Evolutionary conservation across 2,329 filamentous ascomycete genomes (phyloP).

Genomic region (Tolypocladium capitatum): DNA sequence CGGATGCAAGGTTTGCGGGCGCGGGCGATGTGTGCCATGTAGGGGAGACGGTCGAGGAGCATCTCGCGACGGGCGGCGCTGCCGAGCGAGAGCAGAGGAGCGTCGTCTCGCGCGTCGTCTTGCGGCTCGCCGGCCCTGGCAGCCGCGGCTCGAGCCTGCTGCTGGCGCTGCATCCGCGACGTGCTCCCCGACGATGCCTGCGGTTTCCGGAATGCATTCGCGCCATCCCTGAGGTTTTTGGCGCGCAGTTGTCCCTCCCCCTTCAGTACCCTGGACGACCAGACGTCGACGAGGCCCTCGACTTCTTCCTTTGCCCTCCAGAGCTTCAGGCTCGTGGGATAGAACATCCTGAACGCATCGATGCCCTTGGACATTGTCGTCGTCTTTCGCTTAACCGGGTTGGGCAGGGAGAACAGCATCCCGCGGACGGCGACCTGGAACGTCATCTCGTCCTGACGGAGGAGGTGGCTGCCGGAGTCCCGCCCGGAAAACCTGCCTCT

Average conservation of each 20-base stretch:
- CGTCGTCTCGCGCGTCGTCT: slow-evolving; percentile 10
- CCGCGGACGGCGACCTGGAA: slow-evolving; percentile 87
- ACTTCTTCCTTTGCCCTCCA: slow-evolving; percentile 78
- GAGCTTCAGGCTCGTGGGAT: slow-evolving; percentile 69
- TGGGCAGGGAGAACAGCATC: slow-evolving; percentile 70
- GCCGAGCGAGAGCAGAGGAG: slow-evolving; percentile 44
- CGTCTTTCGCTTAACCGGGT: slow-evolving; percentile 64
- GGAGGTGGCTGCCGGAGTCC: slow-evolving; percentile 53
- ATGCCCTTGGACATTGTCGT: slow-evolving; percentile 27
- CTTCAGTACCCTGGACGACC: slow-evolving; percentile 47
- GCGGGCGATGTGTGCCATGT: slow-evolving; percentile 56
- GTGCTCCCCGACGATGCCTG: slow-evolving; percentile 16
- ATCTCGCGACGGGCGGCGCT: slow-evolving; percentile 58
- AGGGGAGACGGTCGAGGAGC: slow-evolving; percentile 76
- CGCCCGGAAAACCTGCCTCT: slow-evolving; percentile 38
- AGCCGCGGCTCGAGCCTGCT: slow-evolving; percentile 11
- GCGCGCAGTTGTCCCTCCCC: slow-evolving; percentile 30
- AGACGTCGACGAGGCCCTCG: slow-evolving; percentile 57
- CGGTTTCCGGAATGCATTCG: slow-evolving; percentile 34
- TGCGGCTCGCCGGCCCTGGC: slow-evolving; percentile 4
- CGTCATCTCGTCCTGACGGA: slow-evolving; percentile 86
- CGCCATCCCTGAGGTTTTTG: slow-evolving; percentile 29
- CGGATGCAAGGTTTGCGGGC: slow-evolving; percentile 25
- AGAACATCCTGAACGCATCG: slow-evolving; percentile 82
- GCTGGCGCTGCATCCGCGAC: slow-evolving; percentile 21